Base-by-base conservation (phyloP, 2,329 filamentous ascomycete genomes). In the Colletotrichum ledebouriae region DNA sequence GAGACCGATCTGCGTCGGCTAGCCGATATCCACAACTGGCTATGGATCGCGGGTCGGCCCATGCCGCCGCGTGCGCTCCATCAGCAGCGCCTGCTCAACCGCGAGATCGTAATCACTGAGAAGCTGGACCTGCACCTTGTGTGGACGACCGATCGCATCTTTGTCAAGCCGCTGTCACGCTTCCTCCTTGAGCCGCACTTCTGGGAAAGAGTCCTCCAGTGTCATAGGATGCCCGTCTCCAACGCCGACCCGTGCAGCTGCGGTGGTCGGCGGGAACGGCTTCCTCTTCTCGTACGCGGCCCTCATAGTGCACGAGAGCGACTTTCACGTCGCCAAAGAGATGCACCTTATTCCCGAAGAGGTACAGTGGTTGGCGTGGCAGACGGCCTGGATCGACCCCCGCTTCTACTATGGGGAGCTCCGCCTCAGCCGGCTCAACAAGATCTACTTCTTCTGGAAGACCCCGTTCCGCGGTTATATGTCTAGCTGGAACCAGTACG, bases 11-110 rank as follows among this genome's bases (percentile, higher is more conserved):
- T 59, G 0, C n/a, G 47, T 4, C 56, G 56, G 1, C 22, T 59
- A 10, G 5, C 41, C 0, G 56, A 33, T 12, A 22, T 74, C 34
- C 33, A 70, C 4, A 10, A 39, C 15, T 76, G 71, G 72, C 71
- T 78, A 9, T 77, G 76, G 77, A 33, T 74, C 25, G 75, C 65
- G 61, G 78, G 77, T 7, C 75, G 74, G 9, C 75, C 76, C 12
- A 77, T 76, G 77, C 79, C 79, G 13, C 79, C 79, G n/a, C 75
- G 76, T 4, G 76, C 78, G 22, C 72, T 82, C 17, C 79, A 81
- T 63, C 73, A 81, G 52, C 79, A 82, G 58, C 59, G 75, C 9
- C 69, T 79, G 15, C 70, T 78, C 34, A 72, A 67, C 0, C 73
- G 78, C 47, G 75, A 79, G 1, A 62, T 39, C 13, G 10, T 15